Conservation (phyloP, 805 yeast species). For the Metschnikowia vanudenii region DNA sequence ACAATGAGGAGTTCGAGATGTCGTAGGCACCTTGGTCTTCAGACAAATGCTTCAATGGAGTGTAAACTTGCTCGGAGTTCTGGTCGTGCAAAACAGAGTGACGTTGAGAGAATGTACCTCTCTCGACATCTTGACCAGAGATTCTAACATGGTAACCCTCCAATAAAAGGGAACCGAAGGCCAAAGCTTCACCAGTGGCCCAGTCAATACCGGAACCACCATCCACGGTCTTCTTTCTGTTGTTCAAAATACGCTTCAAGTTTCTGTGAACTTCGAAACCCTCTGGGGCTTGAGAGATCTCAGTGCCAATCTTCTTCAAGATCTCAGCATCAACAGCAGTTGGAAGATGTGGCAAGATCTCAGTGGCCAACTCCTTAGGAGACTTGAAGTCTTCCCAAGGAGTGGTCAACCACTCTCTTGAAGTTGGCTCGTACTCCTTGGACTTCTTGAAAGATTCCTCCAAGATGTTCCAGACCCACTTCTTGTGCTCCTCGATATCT, state of each 20-base stretch:
- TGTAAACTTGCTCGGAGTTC: conserved; percentile 73
- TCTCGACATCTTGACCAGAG: conserved; percentile 99
- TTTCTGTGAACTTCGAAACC: conserved; percentile 90
- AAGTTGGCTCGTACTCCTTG: conserved; percentile 84
- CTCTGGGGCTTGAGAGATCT: conserved; percentile 81
- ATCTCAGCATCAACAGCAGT: conserved; percentile 76
- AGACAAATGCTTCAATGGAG: conserved; percentile 79
- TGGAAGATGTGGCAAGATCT: conserved; percentile 92
- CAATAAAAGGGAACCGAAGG: conserved; percentile 84
- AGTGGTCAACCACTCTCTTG: conserved; percentile 97
- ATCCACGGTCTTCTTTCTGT: conserved; percentile 83
- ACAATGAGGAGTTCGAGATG: conserved; percentile 90
- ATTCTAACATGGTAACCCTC: conserved; percentile 98
- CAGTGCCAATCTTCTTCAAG: conserved; percentile 75
- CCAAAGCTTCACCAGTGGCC: conserved; percentile 99
- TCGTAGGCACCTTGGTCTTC: conserved; percentile 83
- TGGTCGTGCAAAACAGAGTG: conserved; percentile 98
- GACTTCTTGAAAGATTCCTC: conserved; percentile 88
- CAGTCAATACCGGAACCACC: conserved; percentile 95
- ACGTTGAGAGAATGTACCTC: conserved; percentile 99
- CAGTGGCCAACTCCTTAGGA: conserved; percentile 94
- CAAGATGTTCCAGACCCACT: conserved; percentile 94
- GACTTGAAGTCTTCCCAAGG: conserved; percentile 99
- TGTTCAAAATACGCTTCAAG: conserved; percentile 87
- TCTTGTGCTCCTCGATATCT: conserved; percentile 92